A percentile compares a stretch with the other conserved stretches of the same genome.
Evolutionary conservation across 345 rosid genomes (phyloP).

Genomic region (Eucalyptus guilfoylei): DNA sequence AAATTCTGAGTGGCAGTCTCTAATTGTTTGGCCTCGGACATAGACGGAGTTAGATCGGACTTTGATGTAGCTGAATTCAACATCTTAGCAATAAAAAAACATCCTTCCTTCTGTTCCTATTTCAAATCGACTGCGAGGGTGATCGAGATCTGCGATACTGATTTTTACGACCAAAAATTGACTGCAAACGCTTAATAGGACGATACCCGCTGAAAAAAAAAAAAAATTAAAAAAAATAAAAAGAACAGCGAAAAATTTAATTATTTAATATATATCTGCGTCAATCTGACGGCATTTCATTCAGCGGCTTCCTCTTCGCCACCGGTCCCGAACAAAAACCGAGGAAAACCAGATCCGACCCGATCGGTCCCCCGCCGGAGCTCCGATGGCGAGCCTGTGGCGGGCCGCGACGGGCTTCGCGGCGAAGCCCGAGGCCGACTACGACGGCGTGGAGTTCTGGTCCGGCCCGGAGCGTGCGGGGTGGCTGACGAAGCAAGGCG

Average conservation of each 20-base stretch:
- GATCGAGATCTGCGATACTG: background rate
- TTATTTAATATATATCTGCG: background rate
- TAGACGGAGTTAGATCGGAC: background rate
- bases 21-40: background rate
- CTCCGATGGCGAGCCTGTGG: constrained; percentile 21
- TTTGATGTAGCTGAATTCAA: background rate
- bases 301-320: background rate
- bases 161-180: background rate
- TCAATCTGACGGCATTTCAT: background rate
- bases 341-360: background rate
- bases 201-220: background rate
- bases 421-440: constrained; percentile 7
- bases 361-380: background rate
- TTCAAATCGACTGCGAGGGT: background rate
- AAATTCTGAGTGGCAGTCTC: background rate
- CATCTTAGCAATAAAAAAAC: background rate
- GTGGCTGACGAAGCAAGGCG: constrained; percentile 64
- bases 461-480: constrained; percentile 51
- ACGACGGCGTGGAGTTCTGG: constrained; percentile 58
- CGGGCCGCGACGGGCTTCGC: constrained; percentile 20
- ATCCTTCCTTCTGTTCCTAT: background rate
- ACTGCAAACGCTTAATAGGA: background rate
- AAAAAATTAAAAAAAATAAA: background rate
- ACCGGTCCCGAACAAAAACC: background rate
- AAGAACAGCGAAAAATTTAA: background rate